Conservation (phyloP, 441 rosid species). For the Aleurites moluccanus region DNA sequence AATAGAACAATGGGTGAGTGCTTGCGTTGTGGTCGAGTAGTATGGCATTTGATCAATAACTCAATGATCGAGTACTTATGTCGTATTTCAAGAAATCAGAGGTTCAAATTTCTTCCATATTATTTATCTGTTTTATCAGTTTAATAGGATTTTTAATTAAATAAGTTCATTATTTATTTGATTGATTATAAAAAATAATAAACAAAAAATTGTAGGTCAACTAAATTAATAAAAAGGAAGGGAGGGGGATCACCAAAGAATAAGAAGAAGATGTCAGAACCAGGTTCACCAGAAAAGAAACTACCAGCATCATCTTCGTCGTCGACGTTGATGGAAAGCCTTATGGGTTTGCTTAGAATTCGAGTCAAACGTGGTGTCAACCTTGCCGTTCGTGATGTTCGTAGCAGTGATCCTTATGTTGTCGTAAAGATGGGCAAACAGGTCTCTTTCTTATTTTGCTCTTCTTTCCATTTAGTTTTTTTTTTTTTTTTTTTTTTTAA, state of each 20-base stretch:
- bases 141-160: neutral
- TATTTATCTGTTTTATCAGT: no score
- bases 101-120: neutral
- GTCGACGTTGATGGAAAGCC: slow-evolving; percentile 54
- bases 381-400: slow-evolving; percentile 90
- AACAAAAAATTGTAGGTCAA: neutral
- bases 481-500: no score
- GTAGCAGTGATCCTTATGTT: slow-evolving; percentile 89
- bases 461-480: no score
- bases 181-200: neutral
- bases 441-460: no score
- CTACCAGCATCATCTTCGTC: slow-evolving; percentile 23
- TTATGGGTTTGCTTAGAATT: slow-evolving; percentile 77
- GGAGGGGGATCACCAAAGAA: slow-evolving; percentile 12
- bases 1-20: neutral
- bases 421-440: slow-evolving; percentile 80
- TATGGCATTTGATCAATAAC: neutral
- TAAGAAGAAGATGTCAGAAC: slow-evolving; percentile 9
- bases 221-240: neutral
- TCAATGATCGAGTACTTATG: neutral
- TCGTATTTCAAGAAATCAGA: neutral
- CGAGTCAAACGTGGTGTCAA: slow-evolving; percentile 77
- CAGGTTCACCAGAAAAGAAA: slow-evolving; percentile 7
- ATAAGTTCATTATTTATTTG: neutral
- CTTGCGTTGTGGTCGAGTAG: neutral